phyloP scores from a whole-genome alignment of 306 rosid species.

The Dicorynia guianensis region DNA sequence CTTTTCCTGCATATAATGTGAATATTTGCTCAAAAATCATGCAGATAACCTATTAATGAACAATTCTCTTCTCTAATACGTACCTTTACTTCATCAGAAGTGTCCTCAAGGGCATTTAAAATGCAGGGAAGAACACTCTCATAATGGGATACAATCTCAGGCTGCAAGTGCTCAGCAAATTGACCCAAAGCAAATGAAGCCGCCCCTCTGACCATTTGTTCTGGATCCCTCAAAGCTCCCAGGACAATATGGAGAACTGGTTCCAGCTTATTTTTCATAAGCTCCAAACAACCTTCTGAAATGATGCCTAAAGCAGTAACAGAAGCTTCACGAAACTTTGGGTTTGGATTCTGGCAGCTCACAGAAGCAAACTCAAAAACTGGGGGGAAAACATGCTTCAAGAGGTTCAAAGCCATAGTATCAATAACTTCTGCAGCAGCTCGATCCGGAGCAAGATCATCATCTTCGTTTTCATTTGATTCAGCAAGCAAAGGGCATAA shows the following conservation, averaged over 20 bases:
- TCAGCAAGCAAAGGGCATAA: constrained; percentile 96
- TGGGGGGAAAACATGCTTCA: constrained; percentile 84
- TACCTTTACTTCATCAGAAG: constrained; percentile 98
- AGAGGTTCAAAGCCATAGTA: constrained; percentile 89
- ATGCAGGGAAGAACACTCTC: constrained; percentile 98
- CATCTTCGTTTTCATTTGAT: constrained; percentile 79
- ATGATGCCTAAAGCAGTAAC: constrained; percentile 93
- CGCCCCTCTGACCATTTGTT: constrained; percentile 97
- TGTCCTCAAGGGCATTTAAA: constrained; percentile 89
- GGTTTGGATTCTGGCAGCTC: constrained; percentile 84
- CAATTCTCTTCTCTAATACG: constrained; percentile 34
- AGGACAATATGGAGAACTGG: constrained; percentile 92
- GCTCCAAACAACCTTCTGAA: constrained; percentile 97
- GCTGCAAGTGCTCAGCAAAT: constrained; percentile 96
- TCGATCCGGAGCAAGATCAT: constrained; percentile 97
- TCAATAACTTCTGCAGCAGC: constrained; percentile 99
- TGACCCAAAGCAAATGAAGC: constrained; percentile 99
- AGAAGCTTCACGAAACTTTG: constrained; percentile 97
- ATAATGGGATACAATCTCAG: constrained; percentile 93
- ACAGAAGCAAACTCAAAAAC: constrained; percentile 89
- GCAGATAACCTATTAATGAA: constrained; percentile 35
- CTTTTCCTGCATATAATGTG: constrained; percentile 74
- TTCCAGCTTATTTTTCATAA: constrained; percentile 80
- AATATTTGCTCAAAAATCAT: constrained; percentile 37
- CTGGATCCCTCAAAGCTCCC: constrained; percentile 94